A percentile compares a stretch with the other conserved stretches of the same genome.
Conservation (phyloP, 148 eudicot species). For the Fallopia convolvulus region DNA sequence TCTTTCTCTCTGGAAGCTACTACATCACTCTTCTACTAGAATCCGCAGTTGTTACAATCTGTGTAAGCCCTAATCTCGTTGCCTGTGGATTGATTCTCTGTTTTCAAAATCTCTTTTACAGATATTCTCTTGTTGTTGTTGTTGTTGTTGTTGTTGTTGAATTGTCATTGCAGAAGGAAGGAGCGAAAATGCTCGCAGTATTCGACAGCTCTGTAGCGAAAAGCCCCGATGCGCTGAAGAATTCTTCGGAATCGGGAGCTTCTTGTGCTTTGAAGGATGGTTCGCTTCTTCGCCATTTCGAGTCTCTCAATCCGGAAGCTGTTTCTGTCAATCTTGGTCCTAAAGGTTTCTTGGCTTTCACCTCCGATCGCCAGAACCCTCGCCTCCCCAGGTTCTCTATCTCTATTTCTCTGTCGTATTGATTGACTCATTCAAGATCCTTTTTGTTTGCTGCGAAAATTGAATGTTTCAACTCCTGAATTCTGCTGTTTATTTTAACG, state of each 20-base stretch:
- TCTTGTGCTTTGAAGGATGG: constrained; percentile 13
- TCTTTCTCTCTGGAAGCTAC: not conserved
- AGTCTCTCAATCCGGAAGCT: constrained; percentile 9
- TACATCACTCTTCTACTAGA: not conserved
- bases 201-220: constrained; percentile 16
- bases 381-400: constrained; percentile 14
- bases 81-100: not conserved
- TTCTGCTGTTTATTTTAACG: not conserved
- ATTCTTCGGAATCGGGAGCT: not conserved
- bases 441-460: not conserved
- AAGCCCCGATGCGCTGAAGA: constrained; percentile 13
- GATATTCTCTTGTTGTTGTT: not conserved
- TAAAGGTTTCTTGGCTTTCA: constrained; percentile 10
- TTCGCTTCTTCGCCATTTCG: constrained; percentile 10
- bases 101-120: not conserved
- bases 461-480: not conserved
- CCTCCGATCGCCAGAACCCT: constrained; percentile 12
- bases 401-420: not conserved
- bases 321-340: constrained; percentile 13
- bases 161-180: not conserved
- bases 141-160: not conserved
- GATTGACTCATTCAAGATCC: not conserved
- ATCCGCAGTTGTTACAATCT: not conserved
- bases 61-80: not conserved
- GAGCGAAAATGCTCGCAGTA: constrained; percentile 13